phyloP scores from a whole-genome alignment of 495 filamentous ascomycete species.

The Aspergillus campestris region DNA sequence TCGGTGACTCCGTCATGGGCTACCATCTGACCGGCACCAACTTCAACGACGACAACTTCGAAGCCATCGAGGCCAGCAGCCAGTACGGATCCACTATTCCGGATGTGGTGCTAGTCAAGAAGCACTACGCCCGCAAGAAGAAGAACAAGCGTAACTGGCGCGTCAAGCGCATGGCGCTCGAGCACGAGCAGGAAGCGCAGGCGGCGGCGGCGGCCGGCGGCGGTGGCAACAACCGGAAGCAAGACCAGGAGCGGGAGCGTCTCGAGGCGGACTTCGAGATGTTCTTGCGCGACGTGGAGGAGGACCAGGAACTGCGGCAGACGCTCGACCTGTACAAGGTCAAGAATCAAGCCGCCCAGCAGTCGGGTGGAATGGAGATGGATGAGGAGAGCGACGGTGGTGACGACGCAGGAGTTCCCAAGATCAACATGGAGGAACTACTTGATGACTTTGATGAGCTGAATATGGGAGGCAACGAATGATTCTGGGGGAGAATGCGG shows the following conservation, averaged over 20 bases:
- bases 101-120: slow-evolving; percentile 93
- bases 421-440: slow-evolving; percentile 75
- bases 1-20: slow-evolving; percentile 86
- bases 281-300: slow-evolving; percentile 95
- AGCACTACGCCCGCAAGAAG: slow-evolving; percentile 83
- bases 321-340: slow-evolving; percentile 82
- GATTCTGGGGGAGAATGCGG: neutral
- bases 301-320: slow-evolving; percentile 78
- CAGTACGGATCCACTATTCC: slow-evolving; percentile 69
- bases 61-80: slow-evolving; percentile 64
- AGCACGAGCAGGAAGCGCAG: slow-evolving; percentile 62
- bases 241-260: slow-evolving; percentile 61
- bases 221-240: slow-evolving; percentile 52
- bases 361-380: slow-evolving; percentile 45
- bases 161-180: slow-evolving; percentile 83
- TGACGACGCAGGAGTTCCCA: slow-evolving; percentile 63
- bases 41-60: slow-evolving; percentile 81
- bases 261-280: slow-evolving; percentile 90
- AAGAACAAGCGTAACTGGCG: slow-evolving; percentile 83
- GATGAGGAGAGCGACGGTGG: slow-evolving; percentile 52
- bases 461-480: slow-evolving; percentile 49
- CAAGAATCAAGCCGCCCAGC: slow-evolving; percentile 30
- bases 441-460: slow-evolving; percentile 86
- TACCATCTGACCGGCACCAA: slow-evolving; percentile 83
- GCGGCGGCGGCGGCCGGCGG: slow-evolving; percentile 24